Conservation (phyloP, 2,329 filamentous ascomycete genomes). For the Fusarium penzigii region DNA sequence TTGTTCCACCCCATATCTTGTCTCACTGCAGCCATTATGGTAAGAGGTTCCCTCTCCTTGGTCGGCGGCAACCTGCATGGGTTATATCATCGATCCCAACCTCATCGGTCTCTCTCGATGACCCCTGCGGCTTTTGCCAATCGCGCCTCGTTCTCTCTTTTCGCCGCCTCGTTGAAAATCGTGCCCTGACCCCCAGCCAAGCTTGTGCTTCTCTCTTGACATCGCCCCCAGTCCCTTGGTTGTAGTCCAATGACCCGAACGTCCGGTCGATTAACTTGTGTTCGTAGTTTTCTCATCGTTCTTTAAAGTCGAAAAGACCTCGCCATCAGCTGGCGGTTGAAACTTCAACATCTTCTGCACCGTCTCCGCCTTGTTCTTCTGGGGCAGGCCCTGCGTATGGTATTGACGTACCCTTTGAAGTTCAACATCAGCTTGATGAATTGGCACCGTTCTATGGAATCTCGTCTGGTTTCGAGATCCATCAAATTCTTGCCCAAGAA, state of each 20-base stretch:
- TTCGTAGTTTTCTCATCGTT: constrained; percentile 33
- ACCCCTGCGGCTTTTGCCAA: constrained; percentile 28
- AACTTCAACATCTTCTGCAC: constrained; percentile 18
- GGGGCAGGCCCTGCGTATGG: constrained; percentile 24
- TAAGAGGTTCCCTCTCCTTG: constrained; percentile 45
- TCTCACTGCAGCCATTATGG: constrained; percentile 48
- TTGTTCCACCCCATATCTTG: constrained; percentile 32
- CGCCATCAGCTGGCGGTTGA: constrained; percentile 28
- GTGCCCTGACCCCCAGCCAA: constrained; percentile 31
- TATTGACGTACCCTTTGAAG: constrained; percentile 26
- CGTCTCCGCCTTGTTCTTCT: constrained; percentile 19
- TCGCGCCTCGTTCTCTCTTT: constrained; percentile 26
- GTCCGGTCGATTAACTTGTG: constrained; percentile 43
- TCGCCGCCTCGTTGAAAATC: constrained; percentile 27
- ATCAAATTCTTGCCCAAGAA: constrained; percentile 28
- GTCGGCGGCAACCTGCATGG: constrained; percentile 46
- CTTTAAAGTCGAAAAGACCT: constrained; percentile 32
- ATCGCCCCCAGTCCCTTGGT: constrained; percentile 25
- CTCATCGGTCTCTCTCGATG: constrained; percentile 31
- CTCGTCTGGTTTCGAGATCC: constrained; percentile 33
- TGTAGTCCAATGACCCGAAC: constrained; percentile 25
- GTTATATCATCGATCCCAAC: constrained; percentile 44
- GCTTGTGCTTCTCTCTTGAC: constrained; percentile 26
- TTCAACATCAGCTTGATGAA: constrained; percentile 30
- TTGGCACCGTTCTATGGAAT: constrained; percentile 33